Evolutionary conservation across 768 basidiomycete genomes (phyloP).

Genomic region (Hemileccinum impolitum): DNA sequence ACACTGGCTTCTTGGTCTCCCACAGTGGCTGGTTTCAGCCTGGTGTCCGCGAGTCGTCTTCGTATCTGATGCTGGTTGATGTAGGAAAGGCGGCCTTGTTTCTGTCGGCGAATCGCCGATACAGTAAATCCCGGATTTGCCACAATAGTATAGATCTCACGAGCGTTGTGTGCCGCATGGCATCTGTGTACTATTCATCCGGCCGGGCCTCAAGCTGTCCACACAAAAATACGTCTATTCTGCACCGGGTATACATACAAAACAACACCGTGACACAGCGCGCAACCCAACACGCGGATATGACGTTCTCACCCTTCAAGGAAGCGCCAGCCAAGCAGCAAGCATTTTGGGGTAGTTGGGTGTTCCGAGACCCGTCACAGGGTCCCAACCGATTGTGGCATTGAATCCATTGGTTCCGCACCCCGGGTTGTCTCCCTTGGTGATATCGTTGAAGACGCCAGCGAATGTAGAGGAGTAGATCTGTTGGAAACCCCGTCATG

Average conservation of each 20-base stretch:
- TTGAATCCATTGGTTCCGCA: slow-evolving; percentile 28
- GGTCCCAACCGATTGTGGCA: slow-evolving; percentile 26
- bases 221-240: background rate
- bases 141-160: too few relatives aligned
- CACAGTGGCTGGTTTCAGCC: background rate
- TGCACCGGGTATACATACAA: background rate
- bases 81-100: too few relatives aligned
- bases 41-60: too few relatives aligned
- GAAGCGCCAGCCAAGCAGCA: slow-evolving; percentile 38
- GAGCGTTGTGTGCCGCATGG: too few relatives aligned
- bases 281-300: background rate
- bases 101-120: too few relatives aligned
- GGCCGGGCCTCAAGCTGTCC: too few relatives aligned
- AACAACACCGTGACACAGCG: background rate
- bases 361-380: slow-evolving; percentile 37
- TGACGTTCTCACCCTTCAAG: slow-evolving; percentile 20
- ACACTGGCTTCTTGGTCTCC: background rate
- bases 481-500: slow-evolving; percentile 1
- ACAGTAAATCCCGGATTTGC: too few relatives aligned
- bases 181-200: too few relatives aligned
- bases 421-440: slow-evolving; percentile 21
- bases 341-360: slow-evolving; percentile 50
- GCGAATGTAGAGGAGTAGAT: slow-evolving; percentile 18
- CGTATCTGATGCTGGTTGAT: too few relatives aligned
- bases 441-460: slow-evolving; percentile 20